Percentiles rank a stretch among this genome's conserved stretches.
These are phyloP conservation scores for Fusarium heterosporum DNA, from an alignment of 2,329 filamentous ascomycete genomes.

Conservation along the genomic window DNA sequence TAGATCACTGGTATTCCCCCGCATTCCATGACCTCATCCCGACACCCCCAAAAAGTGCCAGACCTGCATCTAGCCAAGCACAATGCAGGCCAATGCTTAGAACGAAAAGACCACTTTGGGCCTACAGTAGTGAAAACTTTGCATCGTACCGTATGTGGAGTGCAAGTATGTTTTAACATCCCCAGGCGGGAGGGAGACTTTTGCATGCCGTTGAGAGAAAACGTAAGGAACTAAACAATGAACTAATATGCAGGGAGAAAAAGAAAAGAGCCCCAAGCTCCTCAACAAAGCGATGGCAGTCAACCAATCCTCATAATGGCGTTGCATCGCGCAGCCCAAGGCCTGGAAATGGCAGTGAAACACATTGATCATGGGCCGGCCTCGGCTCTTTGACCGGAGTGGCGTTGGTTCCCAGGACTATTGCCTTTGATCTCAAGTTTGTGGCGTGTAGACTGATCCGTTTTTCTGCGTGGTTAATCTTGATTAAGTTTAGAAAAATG, in stretches of 20 bases:
- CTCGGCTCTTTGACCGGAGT: slow-evolving; percentile 37
- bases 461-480: slow-evolving; percentile 41
- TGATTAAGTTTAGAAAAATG: slow-evolving; percentile 33
- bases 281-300: slow-evolving; percentile 33
- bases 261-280: slow-evolving; percentile 22
- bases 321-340: slow-evolving; percentile 22
- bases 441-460: slow-evolving; percentile 30
- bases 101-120: slow-evolving; percentile 11
- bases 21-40: slow-evolving; percentile 53
- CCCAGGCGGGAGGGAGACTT: slow-evolving; percentile 12
- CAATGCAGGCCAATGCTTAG: slow-evolving; percentile 21
- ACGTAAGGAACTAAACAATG: slow-evolving; percentile 15
- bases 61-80: slow-evolving; percentile 42
- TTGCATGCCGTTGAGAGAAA: slow-evolving; percentile 31
- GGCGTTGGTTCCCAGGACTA: slow-evolving; percentile 23
- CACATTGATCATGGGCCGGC: slow-evolving; percentile 32
- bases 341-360: slow-evolving; percentile 38
- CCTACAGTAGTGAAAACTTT: slow-evolving; percentile 30
- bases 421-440: slow-evolving; percentile 27
- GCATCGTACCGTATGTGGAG: slow-evolving; percentile 7
- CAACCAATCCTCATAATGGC: slow-evolving; percentile 21
- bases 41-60: slow-evolving; percentile 42
- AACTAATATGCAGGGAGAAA: slow-evolving; percentile 4
- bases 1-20: slow-evolving; percentile 47
- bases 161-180: not conserved